Base-by-base conservation (phyloP, 202 grass and related monocot species). In the Dendrocalamus latiflorus region DNA sequence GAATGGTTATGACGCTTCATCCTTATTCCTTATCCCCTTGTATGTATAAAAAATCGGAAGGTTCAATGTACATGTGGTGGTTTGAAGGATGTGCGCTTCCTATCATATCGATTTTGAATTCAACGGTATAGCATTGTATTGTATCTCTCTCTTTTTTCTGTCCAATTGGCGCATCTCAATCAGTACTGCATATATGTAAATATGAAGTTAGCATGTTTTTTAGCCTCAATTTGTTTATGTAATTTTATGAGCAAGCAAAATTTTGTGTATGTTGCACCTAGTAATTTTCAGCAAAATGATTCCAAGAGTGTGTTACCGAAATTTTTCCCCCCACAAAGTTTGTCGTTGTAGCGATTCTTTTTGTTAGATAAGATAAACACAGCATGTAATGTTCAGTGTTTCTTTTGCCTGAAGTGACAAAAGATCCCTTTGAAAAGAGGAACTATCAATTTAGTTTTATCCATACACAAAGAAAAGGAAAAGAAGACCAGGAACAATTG, bases 371-470 rank as follows among this genome's bases (percentile, higher is more conserved):
- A 74, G 53, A 62, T 80, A 79, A 61, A n/a, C 50, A 49, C 61
- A 72, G 8, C 37, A 66, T 65, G 24, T 65, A 65, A 60, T 53
- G 36, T 74, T 74, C 5, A 42, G 50, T 69, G 62, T 67, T 61
- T 81, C 26, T 85, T 70, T 85, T 76, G 15, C 37, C 48, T 17
- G 43, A 80, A 45, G 53, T 69, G 81, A 75, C 76, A 84, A 44
- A 25, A 11, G 20, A 80, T 74, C 69, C 48, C 33, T 87, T 82
- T 42, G 17, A 41, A 62, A 70, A 76, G 20, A 44, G 62, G 36
- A 70, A 24, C 8, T 37, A 33, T 38, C 78, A 57, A 55, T 62
- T 80, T 89, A 61, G 69, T 62, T 89, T 80, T 84, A 34, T 89
- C 76, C 43, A 24, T 64, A 84, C 50, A 89, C 36, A 61, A 84